Evolutionary conservation across 805 yeast species (phyloP).

Genomic region (Brettanomyces nanus): DNA sequence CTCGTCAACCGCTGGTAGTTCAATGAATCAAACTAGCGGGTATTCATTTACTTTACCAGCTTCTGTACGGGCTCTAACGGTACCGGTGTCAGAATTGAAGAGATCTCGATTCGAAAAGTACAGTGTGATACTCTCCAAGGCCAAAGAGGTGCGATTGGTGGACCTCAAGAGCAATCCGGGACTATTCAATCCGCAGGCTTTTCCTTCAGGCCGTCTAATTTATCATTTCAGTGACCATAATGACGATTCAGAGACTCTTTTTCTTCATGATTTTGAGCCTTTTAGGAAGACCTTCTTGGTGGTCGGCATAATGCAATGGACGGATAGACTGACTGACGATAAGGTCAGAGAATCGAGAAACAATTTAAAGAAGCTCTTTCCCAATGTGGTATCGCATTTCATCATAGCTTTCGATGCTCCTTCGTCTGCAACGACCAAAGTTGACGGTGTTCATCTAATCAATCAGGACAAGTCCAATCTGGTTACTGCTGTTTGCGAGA

Average conservation of each 20-base stretch:
- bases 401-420: conserved; percentile 48
- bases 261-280: conserved; percentile 85
- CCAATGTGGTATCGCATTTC: conserved; percentile 48
- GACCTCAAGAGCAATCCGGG: conserved; percentile 66
- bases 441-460: conserved; percentile 12
- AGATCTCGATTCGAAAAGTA: conserved; percentile 34
- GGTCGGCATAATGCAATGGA: conserved; percentile 34
- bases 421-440: conserved; percentile 2
- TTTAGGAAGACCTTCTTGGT: conserved; percentile 69
- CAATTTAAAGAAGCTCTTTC: conserved; percentile 37
- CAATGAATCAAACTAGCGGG: conserved; percentile 28
- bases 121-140: conserved; percentile 34
- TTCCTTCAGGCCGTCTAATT: conserved; percentile 67
- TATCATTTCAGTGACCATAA: conserved; percentile 49
- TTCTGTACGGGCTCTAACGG: conserved; percentile 53
- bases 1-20: no score
- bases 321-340: conserved; percentile 16
- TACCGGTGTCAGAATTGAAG: conserved; percentile 52
- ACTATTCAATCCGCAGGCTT: conserved; percentile 75
- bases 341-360: conserved; percentile 23
- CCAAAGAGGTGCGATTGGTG: conserved; percentile 59
- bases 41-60: conserved; percentile 57
- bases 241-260: conserved; percentile 39
- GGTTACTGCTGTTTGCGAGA: conserved; percentile 67
- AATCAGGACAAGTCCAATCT: conserved; percentile 19